Conservation (phyloP, 331 rosid species). For the Ulmus americana region DNA sequence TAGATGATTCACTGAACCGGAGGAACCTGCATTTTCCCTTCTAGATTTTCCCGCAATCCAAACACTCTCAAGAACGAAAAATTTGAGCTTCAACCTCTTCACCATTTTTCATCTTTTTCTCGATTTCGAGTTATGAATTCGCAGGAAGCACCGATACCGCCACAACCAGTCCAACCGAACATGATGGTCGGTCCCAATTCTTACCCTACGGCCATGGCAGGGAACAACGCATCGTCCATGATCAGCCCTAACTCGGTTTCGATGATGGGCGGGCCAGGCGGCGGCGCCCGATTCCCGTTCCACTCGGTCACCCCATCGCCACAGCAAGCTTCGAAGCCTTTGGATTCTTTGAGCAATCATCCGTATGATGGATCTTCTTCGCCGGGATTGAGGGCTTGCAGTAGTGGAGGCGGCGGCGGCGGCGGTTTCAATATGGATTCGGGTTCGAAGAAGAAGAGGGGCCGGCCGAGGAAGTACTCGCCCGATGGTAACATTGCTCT, state of each 20-base stretch:
- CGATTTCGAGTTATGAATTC: conserved; percentile 49
- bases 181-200: conserved; percentile 41
- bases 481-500: conserved; percentile 69
- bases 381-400: conserved; percentile 34
- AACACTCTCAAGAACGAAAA: conserved; percentile 12
- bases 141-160: conserved; percentile 43
- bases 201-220: conserved; percentile 22
- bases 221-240: conserved; percentile 30
- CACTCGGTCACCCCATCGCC: conserved; percentile 25
- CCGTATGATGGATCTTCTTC: conserved; percentile 57
- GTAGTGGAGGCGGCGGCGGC: conserved; percentile 25
- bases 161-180: conserved; percentile 20
- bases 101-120: conserved; percentile 3
- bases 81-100: not conserved
- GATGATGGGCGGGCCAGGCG: conserved; percentile 38
- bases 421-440: conserved; percentile 45
- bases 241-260: conserved; percentile 39
- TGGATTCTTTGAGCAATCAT: conserved; percentile 32
- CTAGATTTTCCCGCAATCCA: conserved; percentile 18
- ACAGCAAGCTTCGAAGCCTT: conserved; percentile 28
- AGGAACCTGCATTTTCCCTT: conserved; percentile 14
- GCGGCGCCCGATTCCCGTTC: conserved; percentile 52
- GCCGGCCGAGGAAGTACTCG: conserved; percentile 77
- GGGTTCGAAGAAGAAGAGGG: conserved; percentile 63
- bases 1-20: conserved; percentile 26